These are phyloP conservation scores for Dioscorea zingiberensis DNA, from an alignment of 106 monocot genomes.

Conservation along the genomic window DNA sequence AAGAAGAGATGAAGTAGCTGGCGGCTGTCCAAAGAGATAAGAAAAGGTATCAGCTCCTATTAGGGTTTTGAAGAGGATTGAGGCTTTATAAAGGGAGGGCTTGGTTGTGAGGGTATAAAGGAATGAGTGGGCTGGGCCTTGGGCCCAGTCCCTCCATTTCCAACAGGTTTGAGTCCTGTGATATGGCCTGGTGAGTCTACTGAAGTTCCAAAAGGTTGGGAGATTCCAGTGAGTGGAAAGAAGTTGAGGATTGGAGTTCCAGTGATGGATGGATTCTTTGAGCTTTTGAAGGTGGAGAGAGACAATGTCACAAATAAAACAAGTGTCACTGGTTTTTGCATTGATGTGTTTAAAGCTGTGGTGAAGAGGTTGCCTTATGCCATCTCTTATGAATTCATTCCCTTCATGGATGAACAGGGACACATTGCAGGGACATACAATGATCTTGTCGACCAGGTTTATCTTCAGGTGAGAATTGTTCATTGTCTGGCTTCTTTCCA, in stretches of 20 bases:
- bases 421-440: conserved; percentile 9
- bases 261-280: conserved; percentile 14
- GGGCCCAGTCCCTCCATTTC: not conserved
- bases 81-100: too few species aligned
- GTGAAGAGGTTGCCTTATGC: conserved; percentile 28
- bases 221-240: conserved; percentile 19
- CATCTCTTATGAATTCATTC: conserved; percentile 18
- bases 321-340: conserved; percentile 20
- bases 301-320: not conserved
- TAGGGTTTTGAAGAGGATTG: not conserved
- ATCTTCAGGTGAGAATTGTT: conserved; percentile 15
- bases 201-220: conserved; percentile 25
- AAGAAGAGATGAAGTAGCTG: too few species aligned
- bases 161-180: conserved; percentile 4
- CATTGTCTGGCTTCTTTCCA: not conserved
- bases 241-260: conserved; percentile 27
- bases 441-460: conserved; percentile 23
- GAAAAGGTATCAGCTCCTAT: not conserved
- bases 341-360: conserved; percentile 37
- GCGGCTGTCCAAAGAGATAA: not conserved
- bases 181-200: conserved; percentile 33
- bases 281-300: conserved; percentile 18
- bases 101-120: too few species aligned
- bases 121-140: too few species aligned
- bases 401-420: conserved; percentile 1